phyloP scores from a whole-genome alignment of 306 rosid species.

The Rosa chinensis region DNA sequence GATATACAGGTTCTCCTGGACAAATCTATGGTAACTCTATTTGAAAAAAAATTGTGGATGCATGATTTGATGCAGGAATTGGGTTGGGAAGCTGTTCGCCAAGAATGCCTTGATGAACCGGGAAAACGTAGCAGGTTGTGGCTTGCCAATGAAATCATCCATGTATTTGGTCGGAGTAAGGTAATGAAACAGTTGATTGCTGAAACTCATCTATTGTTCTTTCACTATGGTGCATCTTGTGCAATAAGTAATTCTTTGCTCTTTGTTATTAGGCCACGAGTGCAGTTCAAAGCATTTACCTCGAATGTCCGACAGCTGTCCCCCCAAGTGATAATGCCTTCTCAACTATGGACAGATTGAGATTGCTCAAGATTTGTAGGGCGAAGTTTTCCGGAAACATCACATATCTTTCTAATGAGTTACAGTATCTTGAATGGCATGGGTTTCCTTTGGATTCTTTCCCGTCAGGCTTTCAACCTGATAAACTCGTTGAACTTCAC shows the following conservation, averaged over 20 bases:
- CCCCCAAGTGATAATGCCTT: not conserved
- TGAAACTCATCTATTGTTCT: not conserved
- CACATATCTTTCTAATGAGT: conserved; percentile 16
- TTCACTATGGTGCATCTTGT: not conserved
- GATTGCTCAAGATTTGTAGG: not conserved
- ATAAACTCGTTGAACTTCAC: conserved; percentile 19
- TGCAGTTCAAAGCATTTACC: not conserved
- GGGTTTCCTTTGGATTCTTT: conserved; percentile 13
- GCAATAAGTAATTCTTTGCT: not conserved
- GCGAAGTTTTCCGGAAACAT: not conserved
- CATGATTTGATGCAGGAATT: conserved; percentile 1
- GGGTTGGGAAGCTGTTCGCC: not conserved
- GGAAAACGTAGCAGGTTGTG: conserved; percentile 8
- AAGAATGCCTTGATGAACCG: too few species aligned
- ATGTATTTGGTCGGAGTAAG: not conserved
- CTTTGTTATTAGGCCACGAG: not conserved
- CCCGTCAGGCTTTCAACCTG: conserved; percentile 16
- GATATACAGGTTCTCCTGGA: conserved; percentile 13
- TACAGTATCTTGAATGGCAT: conserved; percentile 30
- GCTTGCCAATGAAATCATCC: not conserved
- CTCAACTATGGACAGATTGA: not conserved
- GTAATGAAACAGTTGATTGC: not conserved
- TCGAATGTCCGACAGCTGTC: not conserved
- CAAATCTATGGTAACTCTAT: conserved; percentile 5
- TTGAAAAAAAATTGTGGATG: conserved; percentile 13